Evolutionary conservation across 192 early-diverging fungal genomes (phyloP).

Genomic region (Funneliformis geosporum): DNA sequence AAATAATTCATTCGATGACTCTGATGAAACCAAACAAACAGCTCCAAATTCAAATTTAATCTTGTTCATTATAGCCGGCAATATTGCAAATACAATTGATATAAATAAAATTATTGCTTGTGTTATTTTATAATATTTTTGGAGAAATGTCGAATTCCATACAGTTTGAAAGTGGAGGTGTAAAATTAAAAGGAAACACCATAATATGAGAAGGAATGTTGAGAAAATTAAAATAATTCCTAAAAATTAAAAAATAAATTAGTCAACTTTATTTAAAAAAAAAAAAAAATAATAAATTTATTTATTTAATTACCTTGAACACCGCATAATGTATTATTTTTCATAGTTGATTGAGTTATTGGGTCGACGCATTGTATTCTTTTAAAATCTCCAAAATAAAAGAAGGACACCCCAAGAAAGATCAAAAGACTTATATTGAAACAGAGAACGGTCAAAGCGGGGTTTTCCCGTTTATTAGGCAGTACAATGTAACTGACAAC

Average conservation of each 20-base stretch:
- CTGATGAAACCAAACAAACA: background rate
- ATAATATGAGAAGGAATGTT: background rate
- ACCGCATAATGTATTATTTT: background rate
- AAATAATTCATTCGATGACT: background rate
- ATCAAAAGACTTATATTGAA: conserved; percentile 2
- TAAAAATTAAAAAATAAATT: background rate
- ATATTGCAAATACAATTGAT: background rate
- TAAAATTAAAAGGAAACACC: conserved; percentile 13
- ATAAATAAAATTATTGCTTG: background rate
- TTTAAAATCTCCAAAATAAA: conserved; percentile 1
- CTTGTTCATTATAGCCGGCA: background rate
- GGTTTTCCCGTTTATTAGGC: conserved; percentile 9
- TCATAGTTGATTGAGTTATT: conserved; percentile 4
- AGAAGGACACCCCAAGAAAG: background rate
- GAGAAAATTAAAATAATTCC: background rate
- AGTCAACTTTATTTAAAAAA: background rate
- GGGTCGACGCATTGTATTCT: background rate
- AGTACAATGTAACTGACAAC: conserved; percentile 2
- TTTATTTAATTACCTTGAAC: background rate
- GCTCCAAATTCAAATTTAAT: conserved; percentile 14
- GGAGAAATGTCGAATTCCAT: background rate
- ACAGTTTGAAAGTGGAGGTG: conserved; percentile 16
- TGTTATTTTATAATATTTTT: background rate
- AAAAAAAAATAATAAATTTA: background rate
- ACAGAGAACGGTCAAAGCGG: background rate